A percentile compares a stretch with the other conserved stretches of the same genome.
Evolutionary conservation across 129 eudicot species (phyloP).

Genomic region (Escallonia herrerae): DNA sequence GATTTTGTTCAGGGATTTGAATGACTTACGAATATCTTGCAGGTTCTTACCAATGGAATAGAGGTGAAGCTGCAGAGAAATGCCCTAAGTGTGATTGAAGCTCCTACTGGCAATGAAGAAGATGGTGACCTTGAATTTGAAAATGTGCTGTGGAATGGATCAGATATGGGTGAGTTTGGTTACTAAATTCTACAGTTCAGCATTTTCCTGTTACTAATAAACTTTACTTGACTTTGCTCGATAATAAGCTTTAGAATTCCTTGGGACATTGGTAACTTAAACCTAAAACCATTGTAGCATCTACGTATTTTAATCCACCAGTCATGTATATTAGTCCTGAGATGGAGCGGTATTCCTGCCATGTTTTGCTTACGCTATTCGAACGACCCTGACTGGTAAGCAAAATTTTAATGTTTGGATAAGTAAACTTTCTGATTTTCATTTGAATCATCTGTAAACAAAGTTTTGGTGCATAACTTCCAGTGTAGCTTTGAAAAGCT

Average conservation of each 20-base stretch:
- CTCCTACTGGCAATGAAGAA: slow-evolving; percentile 87
- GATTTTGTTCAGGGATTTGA: neutral
- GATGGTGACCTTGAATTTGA: slow-evolving; percentile 77
- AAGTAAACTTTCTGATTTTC: neutral
- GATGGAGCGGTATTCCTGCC: neutral
- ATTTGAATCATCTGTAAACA: neutral
- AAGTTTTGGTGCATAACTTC: neutral
- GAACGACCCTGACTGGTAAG: too few relatives aligned
- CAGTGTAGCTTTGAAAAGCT: neutral
- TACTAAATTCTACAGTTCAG: neutral
- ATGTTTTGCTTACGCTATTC: neutral
- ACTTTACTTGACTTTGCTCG: neutral
- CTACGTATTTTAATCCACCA: too few relatives aligned
- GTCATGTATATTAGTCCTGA: too few relatives aligned
- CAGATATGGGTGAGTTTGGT: slow-evolving; percentile 49
- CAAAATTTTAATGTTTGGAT: neutral
- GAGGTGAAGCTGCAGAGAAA: slow-evolving; percentile 88
- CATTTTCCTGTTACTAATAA: neutral
- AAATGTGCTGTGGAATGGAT: slow-evolving; percentile 55
- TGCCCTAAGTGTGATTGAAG: slow-evolving; percentile 81
- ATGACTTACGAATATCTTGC: neutral
- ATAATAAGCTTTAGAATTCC: neutral
- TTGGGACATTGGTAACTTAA: neutral
- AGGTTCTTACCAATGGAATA: slow-evolving; percentile 90
- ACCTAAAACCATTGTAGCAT: too few relatives aligned